Conservation (phyloP, 164 flowering plant genomes). For the Stephania yunnanensis region DNA sequence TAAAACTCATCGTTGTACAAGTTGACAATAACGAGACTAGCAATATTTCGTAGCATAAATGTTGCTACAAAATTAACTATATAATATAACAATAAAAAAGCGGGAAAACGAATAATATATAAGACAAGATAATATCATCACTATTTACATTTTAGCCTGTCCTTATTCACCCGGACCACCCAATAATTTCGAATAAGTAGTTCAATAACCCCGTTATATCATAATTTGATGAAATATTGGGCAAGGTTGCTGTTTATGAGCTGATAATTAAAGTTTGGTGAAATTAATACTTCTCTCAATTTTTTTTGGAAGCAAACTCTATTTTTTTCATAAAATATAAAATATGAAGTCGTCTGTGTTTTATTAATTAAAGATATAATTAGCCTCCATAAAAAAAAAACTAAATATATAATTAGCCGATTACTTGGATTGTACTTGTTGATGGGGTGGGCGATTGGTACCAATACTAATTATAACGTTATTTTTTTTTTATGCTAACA, state of each 20-base stretch:
- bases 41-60: constrained; percentile 8
- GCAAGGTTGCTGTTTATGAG: too few relatives aligned
- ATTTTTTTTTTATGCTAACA: not conserved
- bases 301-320: too few relatives aligned
- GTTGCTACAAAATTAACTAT: constrained; percentile 1
- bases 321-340: not conserved
- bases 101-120: not conserved
- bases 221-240: too few relatives aligned
- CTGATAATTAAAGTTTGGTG: too few relatives aligned
- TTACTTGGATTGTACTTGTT: not conserved
- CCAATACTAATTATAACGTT: not conserved
- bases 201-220: not conserved
- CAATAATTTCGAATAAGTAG: constrained; percentile 13
- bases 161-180: constrained; percentile 3
- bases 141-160: not conserved
- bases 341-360: too few relatives aligned
- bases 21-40: constrained; percentile 8
- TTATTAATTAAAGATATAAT: too few relatives aligned
- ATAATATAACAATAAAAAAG: not conserved
- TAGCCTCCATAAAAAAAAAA: too few relatives aligned
- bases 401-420: not conserved
- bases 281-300: too few relatives aligned
- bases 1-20: too few relatives aligned
- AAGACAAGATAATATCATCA: not conserved
- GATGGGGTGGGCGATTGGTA: not conserved